Base-by-base conservation (phyloP, 75 land plant species). In the Sequoia sempervirens region DNA sequence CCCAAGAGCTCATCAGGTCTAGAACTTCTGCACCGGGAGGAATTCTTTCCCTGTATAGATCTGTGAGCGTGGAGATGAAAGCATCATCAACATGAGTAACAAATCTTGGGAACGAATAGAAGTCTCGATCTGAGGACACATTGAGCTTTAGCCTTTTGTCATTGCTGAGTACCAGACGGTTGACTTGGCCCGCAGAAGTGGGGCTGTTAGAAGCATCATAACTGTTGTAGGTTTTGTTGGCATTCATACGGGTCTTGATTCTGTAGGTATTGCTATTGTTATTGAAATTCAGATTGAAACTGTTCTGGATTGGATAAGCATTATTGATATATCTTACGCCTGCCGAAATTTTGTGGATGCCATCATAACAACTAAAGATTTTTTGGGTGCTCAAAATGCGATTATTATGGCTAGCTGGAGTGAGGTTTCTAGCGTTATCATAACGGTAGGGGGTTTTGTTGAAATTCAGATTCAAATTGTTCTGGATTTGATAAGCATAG, bases 1-100 rank as follows among this genome's bases (percentile, higher is more conserved):
- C 89, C 97, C 97, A 95, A 26, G 97, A 95, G 89, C 97, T 94
- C 94, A 92, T 92, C 58, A 94, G 83, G 56, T 94, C 95, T 76
- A 94, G 80, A 30, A 95, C 84, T 45, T 91, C 92, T 68, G 78
- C 76, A 26, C 87, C 89, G 10, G 93, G 87, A 3, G 85, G 87
- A 72, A 95, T 76, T 83, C 88, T 79, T 73, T 89, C 87, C 43
- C 97, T 83, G 83, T 92, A 95, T 26, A 93, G 86, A 52, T 90
- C 75, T 2, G 93, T 95, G 81, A 95, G 81, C 3, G 90, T 81
- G 61, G 90, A 80, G 13, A 95, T 87, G 86, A 95, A 95, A 32
- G 83, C 82, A 76, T 90, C 90, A 72, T 95, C 97, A 2, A 95
- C 97, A 80, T 95, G 97, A 30, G 91, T 93, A 66, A 95, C 95